Percentiles rank a stretch among this genome's conserved stretches.
These are phyloP conservation scores for Boletus tomentosulus DNA, from an alignment of 768 basidiomycete species.

Conservation along the genomic window DNA sequence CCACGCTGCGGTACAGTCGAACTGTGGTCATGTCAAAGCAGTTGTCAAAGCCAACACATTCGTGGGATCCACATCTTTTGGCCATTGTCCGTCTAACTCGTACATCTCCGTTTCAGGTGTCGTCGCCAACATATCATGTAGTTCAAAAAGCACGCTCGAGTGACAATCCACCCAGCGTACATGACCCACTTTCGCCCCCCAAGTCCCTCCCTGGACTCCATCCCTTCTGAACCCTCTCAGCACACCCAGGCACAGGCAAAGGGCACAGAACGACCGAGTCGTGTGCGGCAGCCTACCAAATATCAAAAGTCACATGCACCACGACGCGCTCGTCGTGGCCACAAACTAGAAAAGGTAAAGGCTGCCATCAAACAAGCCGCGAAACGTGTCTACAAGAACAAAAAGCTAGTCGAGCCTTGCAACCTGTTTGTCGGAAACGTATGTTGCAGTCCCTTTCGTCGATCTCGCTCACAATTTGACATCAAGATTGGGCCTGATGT, in stretches of 20 bases:
- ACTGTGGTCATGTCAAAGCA: constrained; percentile 4
- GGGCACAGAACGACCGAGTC: not conserved
- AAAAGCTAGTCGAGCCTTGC: constrained; percentile 16
- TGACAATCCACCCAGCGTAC: not conserved
- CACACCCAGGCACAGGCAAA: not conserved
- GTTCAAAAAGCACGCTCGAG: constrained; percentile 16
- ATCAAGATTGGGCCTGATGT: constrained; percentile 32
- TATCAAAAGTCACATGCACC: constrained; percentile 5
- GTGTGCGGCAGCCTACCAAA: not conserved
- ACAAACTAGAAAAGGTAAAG: constrained; percentile 15
- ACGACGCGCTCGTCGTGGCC: constrained; percentile 8
- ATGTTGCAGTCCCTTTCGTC: constrained; percentile 19
- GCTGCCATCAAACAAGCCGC: constrained; percentile 14
- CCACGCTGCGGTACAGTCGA: constrained; percentile 28
- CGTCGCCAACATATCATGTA: not conserved
- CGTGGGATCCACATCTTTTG: constrained; percentile 10
- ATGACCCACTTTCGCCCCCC: constrained; percentile 20
- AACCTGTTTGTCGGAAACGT: constrained; percentile 64
- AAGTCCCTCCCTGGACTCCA: constrained; percentile 13
- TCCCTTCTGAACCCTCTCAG: not conserved
- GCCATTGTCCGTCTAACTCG: constrained; percentile 1
- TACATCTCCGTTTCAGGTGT: not conserved
- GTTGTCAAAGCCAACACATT: constrained; percentile 1
- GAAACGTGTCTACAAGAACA: constrained; percentile 12
- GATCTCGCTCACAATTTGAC: constrained; percentile 2